Conservation (phyloP, 345 rosid genomes). For the Ailanthus altissimus region DNA sequence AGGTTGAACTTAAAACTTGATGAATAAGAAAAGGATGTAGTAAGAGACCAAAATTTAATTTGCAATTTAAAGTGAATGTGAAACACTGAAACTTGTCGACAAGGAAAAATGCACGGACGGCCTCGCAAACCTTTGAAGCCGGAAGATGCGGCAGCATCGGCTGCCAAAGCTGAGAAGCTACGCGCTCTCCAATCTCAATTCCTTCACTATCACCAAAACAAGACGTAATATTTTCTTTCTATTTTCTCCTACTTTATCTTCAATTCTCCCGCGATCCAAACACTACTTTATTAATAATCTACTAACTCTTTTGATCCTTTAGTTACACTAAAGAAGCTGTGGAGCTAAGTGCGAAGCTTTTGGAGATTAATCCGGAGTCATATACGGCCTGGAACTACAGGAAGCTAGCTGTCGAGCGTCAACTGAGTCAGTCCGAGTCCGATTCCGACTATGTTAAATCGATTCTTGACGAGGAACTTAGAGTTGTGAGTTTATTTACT, state of each 20-base stretch:
- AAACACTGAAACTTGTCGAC: background rate
- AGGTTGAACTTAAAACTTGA: too few species aligned
- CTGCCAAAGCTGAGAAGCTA: constrained; percentile 73
- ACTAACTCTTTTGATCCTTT: background rate
- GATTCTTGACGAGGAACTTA: constrained; percentile 68
- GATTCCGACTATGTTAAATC: constrained; percentile 50
- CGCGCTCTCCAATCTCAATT: constrained; percentile 67
- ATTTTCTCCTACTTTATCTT: background rate
- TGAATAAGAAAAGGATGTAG: too few species aligned
- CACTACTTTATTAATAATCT: background rate
- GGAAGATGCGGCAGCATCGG: constrained; percentile 64
- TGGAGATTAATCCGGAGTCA: constrained; percentile 79
- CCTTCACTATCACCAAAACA: constrained; percentile 59
- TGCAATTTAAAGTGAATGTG: too few species aligned
- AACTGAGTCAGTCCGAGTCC: constrained; percentile 37
- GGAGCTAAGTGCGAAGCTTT: constrained; percentile 71
- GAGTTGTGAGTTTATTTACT: constrained; percentile 45
- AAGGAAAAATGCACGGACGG: constrained; percentile 76
- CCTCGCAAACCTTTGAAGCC: constrained; percentile 66
- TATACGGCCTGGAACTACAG: constrained; percentile 94
- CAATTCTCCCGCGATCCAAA: background rate
- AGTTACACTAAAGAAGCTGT: constrained; percentile 85
- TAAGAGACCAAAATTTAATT: too few species aligned
- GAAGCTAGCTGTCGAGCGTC: constrained; percentile 70
- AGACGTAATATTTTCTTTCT: constrained; percentile 45